These are phyloP conservation scores for Sporothrix euskadiensis DNA, from an alignment of 2,329 filamentous ascomycete genomes.

Conservation along the genomic window DNA sequence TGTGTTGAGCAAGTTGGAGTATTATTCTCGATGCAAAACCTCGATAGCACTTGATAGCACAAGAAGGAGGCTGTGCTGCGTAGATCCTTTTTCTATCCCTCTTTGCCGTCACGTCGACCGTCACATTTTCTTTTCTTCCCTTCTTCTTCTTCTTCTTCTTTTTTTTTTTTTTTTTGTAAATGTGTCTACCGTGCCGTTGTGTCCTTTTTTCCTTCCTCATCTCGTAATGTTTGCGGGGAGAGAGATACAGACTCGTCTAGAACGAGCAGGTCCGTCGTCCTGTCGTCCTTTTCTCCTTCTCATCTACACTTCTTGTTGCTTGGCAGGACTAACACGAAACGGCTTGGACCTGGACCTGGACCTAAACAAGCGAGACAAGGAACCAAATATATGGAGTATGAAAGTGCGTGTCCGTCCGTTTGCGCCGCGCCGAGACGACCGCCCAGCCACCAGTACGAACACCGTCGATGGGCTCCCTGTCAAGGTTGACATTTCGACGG, in stretches of 20 bases:
- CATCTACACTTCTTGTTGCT: neutral
- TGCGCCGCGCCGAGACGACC: neutral
- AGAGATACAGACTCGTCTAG: neutral
- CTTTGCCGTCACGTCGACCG: neutral
- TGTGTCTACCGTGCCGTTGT: neutral
- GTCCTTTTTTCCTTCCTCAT: neutral
- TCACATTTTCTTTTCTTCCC: neutral
- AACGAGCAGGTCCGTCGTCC: neutral
- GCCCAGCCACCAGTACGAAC: neutral
- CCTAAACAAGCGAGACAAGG: too few relatives aligned
- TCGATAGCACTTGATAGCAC: neutral
- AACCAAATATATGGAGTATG: too few relatives aligned
- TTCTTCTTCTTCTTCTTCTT: neutral
- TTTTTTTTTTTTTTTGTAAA: neutral
- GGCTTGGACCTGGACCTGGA: neutral
- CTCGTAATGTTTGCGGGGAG: neutral
- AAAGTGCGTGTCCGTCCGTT: neutral
- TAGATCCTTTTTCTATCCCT: neutral
- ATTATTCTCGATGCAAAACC: neutral
- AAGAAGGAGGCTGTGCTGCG: slow-evolving; percentile 10
- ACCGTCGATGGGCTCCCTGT: slow-evolving; percentile 8
- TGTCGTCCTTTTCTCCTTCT: neutral
- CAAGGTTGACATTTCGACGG: neutral
- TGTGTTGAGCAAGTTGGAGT: neutral
- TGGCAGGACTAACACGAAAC: slow-evolving; percentile 1